Evolutionary conservation across 495 filamentous ascomycete species (phyloP).

Genomic region (Tuber calosporum): DNA sequence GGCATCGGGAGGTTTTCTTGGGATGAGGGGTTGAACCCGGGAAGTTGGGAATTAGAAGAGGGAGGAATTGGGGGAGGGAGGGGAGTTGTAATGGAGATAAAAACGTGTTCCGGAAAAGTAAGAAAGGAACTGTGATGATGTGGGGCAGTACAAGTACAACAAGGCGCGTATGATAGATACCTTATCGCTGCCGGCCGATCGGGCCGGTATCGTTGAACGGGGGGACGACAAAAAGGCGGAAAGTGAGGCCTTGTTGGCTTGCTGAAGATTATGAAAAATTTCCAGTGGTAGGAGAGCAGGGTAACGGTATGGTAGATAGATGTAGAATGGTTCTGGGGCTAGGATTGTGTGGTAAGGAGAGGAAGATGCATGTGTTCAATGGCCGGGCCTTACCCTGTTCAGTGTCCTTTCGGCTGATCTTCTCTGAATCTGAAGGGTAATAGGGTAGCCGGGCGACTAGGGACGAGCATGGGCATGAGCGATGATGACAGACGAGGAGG

Average conservation of each 20-base stretch:
- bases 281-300: not conserved
- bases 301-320: not conserved
- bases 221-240: not conserved
- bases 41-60: not conserved
- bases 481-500: not conserved
- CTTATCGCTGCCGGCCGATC: not conserved
- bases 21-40: not conserved
- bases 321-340: not conserved
- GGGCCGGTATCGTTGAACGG: slow-evolving; percentile 1
- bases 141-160: not conserved
- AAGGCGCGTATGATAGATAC: not conserved
- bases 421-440: not conserved
- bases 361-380: not conserved
- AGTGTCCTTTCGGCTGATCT: not conserved
- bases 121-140: not conserved
- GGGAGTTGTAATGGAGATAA: not conserved
- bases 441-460: not conserved
- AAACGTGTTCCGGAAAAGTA: not conserved
- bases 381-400: not conserved
- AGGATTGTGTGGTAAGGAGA: not conserved
- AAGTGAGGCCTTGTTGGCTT: not conserved
- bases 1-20: not conserved
- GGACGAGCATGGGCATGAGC: not conserved
- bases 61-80: not conserved
- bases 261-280: not conserved